phyloP scores from a whole-genome alignment of 306 rosid genomes.

The Quercus suber region DNA sequence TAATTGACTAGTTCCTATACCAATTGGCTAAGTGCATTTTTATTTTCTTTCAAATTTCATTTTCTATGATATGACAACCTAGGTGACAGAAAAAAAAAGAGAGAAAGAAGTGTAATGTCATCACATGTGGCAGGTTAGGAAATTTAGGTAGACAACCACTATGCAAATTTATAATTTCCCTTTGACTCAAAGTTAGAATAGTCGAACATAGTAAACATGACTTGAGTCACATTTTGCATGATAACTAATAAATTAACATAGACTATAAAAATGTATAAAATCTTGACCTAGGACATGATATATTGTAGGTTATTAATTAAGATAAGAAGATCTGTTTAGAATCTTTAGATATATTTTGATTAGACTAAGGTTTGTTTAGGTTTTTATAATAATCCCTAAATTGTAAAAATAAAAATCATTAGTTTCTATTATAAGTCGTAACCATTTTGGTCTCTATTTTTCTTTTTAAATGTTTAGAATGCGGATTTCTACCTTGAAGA shows the following conservation, averaged over 20 bases:
- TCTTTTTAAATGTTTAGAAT: no score
- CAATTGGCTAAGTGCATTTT: background rate
- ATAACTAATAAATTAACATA: background rate
- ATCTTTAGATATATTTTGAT: no score
- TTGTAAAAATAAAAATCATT: no score
- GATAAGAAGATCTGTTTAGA: no score
- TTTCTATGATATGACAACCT: conserved; percentile 12
- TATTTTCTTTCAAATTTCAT: conserved; percentile 4
- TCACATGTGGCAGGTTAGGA: conserved; percentile 4
- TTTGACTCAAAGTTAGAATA: background rate
- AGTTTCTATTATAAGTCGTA: no score
- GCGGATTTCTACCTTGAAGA: no score
- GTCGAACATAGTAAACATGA: background rate
- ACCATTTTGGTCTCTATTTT: no score
- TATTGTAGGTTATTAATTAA: no score
- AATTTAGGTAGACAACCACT: conserved; percentile 12
- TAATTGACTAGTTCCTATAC: no score
- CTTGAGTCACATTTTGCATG: background rate
- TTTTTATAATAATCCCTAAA: no score
- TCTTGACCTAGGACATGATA: no score
- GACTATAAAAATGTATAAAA: background rate
- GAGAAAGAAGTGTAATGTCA: background rate
- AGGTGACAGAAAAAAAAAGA: background rate
- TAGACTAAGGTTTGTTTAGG: no score
- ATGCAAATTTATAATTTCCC: background rate